Percentiles rank a stretch among this genome's conserved stretches.
Evolutionary conservation across 768 basidiomycete genomes (phyloP).

Genomic region (Tricholoma saponaceum): DNA sequence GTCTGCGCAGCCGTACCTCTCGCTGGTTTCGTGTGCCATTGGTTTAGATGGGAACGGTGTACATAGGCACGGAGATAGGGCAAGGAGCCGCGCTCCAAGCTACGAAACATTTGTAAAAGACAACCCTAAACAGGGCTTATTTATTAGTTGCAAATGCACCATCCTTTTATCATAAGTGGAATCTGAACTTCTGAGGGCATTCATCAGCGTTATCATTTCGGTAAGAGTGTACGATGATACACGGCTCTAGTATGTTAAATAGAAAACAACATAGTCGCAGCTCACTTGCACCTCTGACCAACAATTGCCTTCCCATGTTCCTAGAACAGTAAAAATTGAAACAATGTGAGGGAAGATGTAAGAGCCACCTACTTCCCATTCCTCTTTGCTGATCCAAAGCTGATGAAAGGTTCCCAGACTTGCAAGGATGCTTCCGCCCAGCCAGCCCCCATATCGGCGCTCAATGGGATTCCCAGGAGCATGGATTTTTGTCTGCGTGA

Average conservation of each 20-base stretch:
- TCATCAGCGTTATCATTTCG: not conserved
- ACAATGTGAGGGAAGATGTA: slow-evolving; percentile 1
- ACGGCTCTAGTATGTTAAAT: not conserved
- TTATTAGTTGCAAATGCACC: slow-evolving; percentile 4
- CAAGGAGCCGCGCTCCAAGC: slow-evolving; percentile 7
- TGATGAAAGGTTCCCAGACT: slow-evolving; percentile 98
- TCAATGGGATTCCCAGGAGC: slow-evolving; percentile 89
- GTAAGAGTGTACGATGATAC: not conserved
- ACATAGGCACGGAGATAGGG: not conserved
- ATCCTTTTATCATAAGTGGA: not conserved
- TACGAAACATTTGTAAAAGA: not conserved
- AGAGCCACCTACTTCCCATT: slow-evolving; percentile 70
- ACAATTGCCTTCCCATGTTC: slow-evolving; percentile 84
- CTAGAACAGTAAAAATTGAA: slow-evolving; percentile 28
- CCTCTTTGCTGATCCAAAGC: slow-evolving; percentile 90
- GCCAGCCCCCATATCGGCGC: slow-evolving; percentile 89
- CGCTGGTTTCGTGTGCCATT: not conserved
- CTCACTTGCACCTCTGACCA: slow-evolving; percentile 80
- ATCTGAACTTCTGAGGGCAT: not conserved
- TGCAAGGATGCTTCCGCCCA: slow-evolving; percentile 93
- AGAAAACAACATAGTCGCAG: not conserved
- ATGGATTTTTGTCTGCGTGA: slow-evolving; percentile 76
- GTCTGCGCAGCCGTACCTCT: not conserved
- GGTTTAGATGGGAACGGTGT: not conserved
- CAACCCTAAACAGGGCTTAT: slow-evolving; percentile 1